Evolutionary conservation across 768 basidiomycete genomes (phyloP).

Genomic region (Paxillus involutus): DNA sequence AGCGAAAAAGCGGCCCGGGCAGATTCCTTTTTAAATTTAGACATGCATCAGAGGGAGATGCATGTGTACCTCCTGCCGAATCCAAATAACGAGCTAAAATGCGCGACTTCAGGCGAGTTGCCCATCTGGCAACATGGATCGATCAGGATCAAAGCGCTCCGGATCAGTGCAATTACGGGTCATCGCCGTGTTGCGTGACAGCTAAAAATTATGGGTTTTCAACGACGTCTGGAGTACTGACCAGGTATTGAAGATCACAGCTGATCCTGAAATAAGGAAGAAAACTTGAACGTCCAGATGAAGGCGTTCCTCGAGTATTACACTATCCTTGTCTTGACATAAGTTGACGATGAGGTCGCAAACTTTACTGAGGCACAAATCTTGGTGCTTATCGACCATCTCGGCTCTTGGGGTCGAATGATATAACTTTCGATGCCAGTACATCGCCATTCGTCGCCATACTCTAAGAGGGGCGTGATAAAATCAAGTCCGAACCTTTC

Average conservation of each 20-base stretch:
- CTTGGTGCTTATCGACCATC: constrained; percentile 1
- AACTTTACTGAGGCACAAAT: constrained; percentile 1
- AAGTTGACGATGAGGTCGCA: background rate
- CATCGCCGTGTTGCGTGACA: background rate
- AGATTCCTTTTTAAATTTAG: background rate
- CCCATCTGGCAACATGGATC: background rate
- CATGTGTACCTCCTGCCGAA: background rate
- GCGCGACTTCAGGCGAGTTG: background rate
- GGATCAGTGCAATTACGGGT: background rate
- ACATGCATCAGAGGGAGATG: no score
- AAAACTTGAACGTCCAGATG: constrained; percentile 4
- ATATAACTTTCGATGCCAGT: constrained; percentile 16
- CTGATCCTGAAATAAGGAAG: no score
- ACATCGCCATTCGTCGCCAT: constrained; percentile 16
- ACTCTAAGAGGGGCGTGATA: constrained; percentile 7
- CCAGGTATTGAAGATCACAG: no score
- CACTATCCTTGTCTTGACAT: background rate
- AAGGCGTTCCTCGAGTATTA: background rate
- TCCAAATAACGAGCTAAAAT: background rate
- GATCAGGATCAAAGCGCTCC: background rate
- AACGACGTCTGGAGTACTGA: no score
- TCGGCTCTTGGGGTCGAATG: constrained; percentile 9
- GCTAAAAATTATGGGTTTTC: background rate
- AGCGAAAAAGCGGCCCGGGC: constrained; percentile 1
- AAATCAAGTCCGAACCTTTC: constrained; percentile 8